Percentiles rank a stretch among this genome's conserved stretches.
Conservation (phyloP, 495 filamentous ascomycete genomes). For the Penicillium pancosmium region DNA sequence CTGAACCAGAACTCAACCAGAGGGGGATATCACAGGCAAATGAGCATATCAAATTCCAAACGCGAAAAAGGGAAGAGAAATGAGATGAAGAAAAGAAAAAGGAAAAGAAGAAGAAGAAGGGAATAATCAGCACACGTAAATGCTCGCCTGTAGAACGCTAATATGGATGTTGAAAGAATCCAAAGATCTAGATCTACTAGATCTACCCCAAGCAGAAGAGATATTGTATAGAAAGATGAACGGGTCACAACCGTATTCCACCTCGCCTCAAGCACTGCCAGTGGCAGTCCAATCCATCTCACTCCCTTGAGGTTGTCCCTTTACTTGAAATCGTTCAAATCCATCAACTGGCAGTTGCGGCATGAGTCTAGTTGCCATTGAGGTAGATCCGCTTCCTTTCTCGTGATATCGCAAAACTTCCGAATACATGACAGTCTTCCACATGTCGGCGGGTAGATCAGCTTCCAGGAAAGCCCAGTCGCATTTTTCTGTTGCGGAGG, state of each 20-base stretch:
- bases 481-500: slow-evolving; percentile 89
- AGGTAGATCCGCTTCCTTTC: slow-evolving; percentile 3
- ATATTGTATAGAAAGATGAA: neutral
- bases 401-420: slow-evolving; percentile 98
- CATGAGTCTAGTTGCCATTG: neutral
- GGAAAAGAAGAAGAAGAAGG: neutral
- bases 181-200: neutral
- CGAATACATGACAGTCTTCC: slow-evolving; percentile 99
- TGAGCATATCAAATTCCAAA: neutral
- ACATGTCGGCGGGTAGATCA: slow-evolving; percentile 91
- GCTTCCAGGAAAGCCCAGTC: slow-evolving; percentile 99
- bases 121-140: neutral
- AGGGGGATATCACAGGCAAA: slow-evolving; percentile 2
- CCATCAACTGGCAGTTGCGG: neutral
- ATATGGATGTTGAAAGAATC: neutral
- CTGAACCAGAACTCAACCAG: neutral
- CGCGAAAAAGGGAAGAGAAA: neutral
- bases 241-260: neutral
- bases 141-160: neutral
- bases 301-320: neutral
- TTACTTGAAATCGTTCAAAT: too few species aligned
- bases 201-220: neutral
- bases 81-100: neutral
- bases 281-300: slow-evolving; percentile 16
- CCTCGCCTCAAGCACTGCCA: neutral